Percentiles rank a stretch among this genome's conserved stretches.
Evolutionary conservation across 805 yeast species (phyloP).

Genomic region (Kuraishia ogatae): DNA sequence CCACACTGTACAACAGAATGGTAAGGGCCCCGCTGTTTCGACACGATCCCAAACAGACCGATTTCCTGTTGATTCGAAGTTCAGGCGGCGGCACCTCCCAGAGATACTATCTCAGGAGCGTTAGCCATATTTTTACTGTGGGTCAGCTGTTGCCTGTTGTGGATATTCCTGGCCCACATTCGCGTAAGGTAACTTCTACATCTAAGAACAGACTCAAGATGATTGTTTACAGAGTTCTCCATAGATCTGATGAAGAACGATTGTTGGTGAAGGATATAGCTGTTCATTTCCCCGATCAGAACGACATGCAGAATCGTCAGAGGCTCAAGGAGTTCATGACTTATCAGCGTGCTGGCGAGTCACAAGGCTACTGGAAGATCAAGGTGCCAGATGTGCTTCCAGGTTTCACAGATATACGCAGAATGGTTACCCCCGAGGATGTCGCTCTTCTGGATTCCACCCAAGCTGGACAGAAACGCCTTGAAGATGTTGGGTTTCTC

Average conservation of each 20-base stretch:
- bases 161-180: conserved; percentile 96
- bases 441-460: conserved; percentile 78
- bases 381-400: conserved; percentile 64
- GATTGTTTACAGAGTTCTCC: conserved; percentile 85
- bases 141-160: conserved; percentile 92
- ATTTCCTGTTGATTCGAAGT: conserved; percentile 72
- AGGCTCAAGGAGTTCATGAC: conserved; percentile 96
- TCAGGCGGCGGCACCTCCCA: conserved; percentile 69
- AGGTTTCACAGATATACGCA: conserved; percentile 62
- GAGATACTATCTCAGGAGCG: conserved; percentile 56
- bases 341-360: conserved; percentile 87
- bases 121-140: conserved; percentile 72
- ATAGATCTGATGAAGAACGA: conserved; percentile 63
- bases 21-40: conserved; percentile 86
- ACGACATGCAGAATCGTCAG: conserved; percentile 95
- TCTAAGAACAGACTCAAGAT: conserved; percentile 85
- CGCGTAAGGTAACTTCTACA: conserved; percentile 90
- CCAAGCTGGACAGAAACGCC: conserved; percentile 86
- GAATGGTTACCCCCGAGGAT: conserved; percentile 92
- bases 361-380: conserved; percentile 92
- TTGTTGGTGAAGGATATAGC: conserved; percentile 82
- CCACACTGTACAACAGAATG: conserved; percentile 88
- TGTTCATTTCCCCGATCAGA: conserved; percentile 91
- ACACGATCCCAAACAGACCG: conserved; percentile 73
- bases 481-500: conserved; percentile 71